Evolutionary conservation across 192 early-diverging fungal genomes (phyloP).

Genomic region (Backusella tarrabulga): DNA sequence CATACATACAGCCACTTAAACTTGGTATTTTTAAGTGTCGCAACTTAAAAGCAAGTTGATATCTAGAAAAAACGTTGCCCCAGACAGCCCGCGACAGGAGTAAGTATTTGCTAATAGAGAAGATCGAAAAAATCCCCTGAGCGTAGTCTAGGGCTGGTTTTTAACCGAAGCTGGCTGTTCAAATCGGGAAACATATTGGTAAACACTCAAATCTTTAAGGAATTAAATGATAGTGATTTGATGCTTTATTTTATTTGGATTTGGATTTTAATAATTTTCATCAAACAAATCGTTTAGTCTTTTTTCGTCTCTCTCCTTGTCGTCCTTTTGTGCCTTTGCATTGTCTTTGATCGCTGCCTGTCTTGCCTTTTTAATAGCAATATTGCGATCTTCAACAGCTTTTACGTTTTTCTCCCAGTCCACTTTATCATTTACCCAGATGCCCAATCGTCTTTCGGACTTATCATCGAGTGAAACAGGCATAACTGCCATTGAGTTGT

Average conservation of each 20-base stretch:
- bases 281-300: slow-evolving; percentile 17
- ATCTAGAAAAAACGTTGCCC: too few relatives aligned
- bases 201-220: too few relatives aligned
- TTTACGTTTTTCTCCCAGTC: slow-evolving; percentile 14
- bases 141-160: too few relatives aligned
- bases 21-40: too few relatives aligned
- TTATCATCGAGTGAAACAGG: slow-evolving; percentile 18
- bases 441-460: slow-evolving; percentile 8
- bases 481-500: slow-evolving; percentile 21
- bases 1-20: too few relatives aligned
- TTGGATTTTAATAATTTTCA: slow-evolving; percentile 4
- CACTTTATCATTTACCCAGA: slow-evolving; percentile 11
- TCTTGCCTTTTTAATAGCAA: slow-evolving; percentile 8
- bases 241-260: background rate
- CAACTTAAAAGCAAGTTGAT: too few relatives aligned
- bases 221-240: too few relatives aligned
- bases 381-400: background rate
- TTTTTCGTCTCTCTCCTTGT: background rate
- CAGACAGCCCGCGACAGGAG: too few relatives aligned
- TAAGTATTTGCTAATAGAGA: too few relatives aligned
- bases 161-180: too few relatives aligned
- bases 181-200: too few relatives aligned
- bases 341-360: slow-evolving; percentile 17
- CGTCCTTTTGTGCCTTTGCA: background rate
- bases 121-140: too few relatives aligned